Conservation (phyloP, 2,329 filamentous ascomycete species). For the Pseudogymnoascus sp. region DNA sequence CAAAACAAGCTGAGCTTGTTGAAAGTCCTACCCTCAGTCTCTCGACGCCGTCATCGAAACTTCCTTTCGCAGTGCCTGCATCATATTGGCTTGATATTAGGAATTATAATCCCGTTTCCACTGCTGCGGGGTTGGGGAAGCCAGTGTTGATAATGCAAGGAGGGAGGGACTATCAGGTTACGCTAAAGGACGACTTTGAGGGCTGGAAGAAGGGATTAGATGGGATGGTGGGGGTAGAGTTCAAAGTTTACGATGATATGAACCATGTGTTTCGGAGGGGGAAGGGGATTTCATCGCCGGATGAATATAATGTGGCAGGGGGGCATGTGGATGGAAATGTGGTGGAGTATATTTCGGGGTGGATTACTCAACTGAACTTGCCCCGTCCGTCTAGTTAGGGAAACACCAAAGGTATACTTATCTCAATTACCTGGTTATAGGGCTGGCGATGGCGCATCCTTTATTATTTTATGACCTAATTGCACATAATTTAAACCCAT, state of each 20-base stretch:
- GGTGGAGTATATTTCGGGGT: not conserved
- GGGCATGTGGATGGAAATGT: not conserved
- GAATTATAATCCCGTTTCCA: not conserved
- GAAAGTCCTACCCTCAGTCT: not conserved
- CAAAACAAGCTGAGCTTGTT: not conserved
- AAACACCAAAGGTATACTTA: not conserved
- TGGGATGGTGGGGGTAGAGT: not conserved
- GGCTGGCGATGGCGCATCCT: not conserved
- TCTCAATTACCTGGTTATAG: not conserved
- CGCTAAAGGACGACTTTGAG: not conserved
- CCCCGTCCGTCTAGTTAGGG: not conserved
- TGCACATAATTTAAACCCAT: too few species aligned
- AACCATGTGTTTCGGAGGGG: not conserved
- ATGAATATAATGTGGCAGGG: not conserved
- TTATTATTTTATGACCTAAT: too few species aligned
- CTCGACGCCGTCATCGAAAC: not conserved
- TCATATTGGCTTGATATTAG: constrained; percentile 2
- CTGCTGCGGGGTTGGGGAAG: not conserved
- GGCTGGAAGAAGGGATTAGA: not conserved
- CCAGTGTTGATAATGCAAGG: not conserved
- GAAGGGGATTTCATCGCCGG: not conserved
- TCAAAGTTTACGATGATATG: not conserved
- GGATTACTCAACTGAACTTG: not conserved
- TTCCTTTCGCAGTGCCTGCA: not conserved
- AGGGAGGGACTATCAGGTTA: not conserved